Base-by-base conservation (phyloP, 208 protist genomes). In the Trypanosoma scelopori region DNA sequence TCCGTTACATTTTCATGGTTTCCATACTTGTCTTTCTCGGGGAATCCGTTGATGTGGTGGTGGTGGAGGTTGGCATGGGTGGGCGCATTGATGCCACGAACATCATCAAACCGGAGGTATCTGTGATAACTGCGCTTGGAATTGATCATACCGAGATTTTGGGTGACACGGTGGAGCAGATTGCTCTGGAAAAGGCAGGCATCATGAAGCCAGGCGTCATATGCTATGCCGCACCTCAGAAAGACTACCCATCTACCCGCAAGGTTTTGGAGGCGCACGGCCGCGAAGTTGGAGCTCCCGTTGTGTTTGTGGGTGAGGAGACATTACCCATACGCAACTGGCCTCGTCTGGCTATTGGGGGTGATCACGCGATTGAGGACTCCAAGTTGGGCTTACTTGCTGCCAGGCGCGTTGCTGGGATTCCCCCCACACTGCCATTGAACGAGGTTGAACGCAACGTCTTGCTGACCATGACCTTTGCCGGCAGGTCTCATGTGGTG, bases 21-120 rank as follows among this genome's bases (percentile, higher is more conserved):
- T 83, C 85, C 4, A 65, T 97, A 23, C 71, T 85, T 63, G 78
- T 90, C 22, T 95, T 97, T 46, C 69, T 73, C 13, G 69, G 79
- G 23, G 84, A 95, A 65, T 75, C 79, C 39, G 87, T 97, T n/a
- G 85, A 97, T 47, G 87, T 97, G 18, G 85, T 81, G 23, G 84
- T 98, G 28, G 80, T 98, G 45, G 96, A 98, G 76, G 91, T 96
- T 39, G 96, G 97, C 18, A 75, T 98, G n/a, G 97, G 97, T 47
- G 97, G 97, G 22, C 70, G 86, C 47, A 71, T 93, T 37, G 96
- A 98, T 76, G 62, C 85, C 6, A 98, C 95, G 13, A 99, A 98
- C 82, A 77, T 96, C 0, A 71, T 99, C 18, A 71, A 71, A 1
- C 65, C 85, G 1, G 81, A 87, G 35, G 89, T 95, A n/a, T 89